phyloP scores from a whole-genome alignment of 768 basidiomycete species.

The Pulveroboletus sp. region DNA sequence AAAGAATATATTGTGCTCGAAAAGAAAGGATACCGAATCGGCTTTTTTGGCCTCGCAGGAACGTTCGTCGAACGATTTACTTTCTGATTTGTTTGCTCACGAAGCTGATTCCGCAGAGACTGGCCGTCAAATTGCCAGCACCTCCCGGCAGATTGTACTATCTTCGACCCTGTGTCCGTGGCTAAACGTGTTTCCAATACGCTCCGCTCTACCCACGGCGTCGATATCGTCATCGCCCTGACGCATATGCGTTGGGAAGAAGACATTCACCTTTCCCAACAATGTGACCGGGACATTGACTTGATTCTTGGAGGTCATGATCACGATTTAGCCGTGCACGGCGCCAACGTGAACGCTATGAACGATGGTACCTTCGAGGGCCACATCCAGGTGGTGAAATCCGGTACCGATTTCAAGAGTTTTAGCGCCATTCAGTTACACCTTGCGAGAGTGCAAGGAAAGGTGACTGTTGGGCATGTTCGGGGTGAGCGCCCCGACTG shows the following conservation, averaged over 20 bases:
- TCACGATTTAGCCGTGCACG: conserved; percentile 11
- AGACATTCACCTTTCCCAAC: background rate
- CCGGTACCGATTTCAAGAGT: conserved; percentile 3
- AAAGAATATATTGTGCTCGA: conserved; percentile 9
- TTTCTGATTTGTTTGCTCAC: background rate
- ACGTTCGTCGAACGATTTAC: conserved; percentile 2
- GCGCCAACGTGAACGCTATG: background rate
- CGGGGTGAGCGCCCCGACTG: background rate
- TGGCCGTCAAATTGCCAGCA: conserved; percentile 7
- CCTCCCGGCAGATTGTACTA: conserved; percentile 5
- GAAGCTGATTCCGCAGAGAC: background rate
- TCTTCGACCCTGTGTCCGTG: conserved; percentile 11
- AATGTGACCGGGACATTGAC: conserved; percentile 2
- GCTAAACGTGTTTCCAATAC: conserved; percentile 1
- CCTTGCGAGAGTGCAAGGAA: conserved; percentile 1
- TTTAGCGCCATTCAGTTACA: conserved; percentile 5
- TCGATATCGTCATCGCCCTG: conserved; percentile 7
- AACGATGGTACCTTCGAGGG: conserved; percentile 4
- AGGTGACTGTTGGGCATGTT: background rate
- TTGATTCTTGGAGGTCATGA: conserved; percentile 11
- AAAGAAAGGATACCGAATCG: conserved; percentile 3
- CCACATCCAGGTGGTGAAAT: conserved; percentile 6
- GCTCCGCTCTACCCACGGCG: background rate
- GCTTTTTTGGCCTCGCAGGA: conserved; percentile 10
- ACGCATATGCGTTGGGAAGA: conserved; percentile 15